Base-by-base conservation (phyloP, 1,284 basidiomycete species). In the Hemileia vastatrix region DNA sequence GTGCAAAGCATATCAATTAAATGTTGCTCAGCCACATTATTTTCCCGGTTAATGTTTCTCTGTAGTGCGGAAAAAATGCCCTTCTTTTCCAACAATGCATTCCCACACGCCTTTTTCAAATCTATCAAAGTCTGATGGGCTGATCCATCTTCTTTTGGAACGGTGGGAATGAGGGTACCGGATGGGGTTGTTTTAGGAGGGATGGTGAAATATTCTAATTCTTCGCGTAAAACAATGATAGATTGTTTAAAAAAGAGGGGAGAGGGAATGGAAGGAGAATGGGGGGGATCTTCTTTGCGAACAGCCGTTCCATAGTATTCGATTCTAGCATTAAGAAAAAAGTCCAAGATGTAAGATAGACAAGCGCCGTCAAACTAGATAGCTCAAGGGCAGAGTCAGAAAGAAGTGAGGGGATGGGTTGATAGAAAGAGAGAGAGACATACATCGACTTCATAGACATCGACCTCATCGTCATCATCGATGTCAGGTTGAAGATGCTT, bases 1-100 rank as follows among this genome's bases (percentile, higher is more conserved):
- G 97, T 96, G 79, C 95, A 98, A 60, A 99, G 82, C 94, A 99
- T 99, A 79, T 98, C 95, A 77, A 99, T 99, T 68, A 99, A 80
- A 79, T 98, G 94, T 79, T 97, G 94, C 78, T 99, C 94, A 15
- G 94, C 94, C 67, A 96, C 81, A 76, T 99, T 98, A 77, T 97
- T 97, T 80, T 97, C 94, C 81, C 95, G 95, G 80, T 95, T 95
- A 65, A 98, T 92, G 77, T 98, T 99, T 70, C 95, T 82, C 80
- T 99, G 94, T 64, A 99, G 79, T 21, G 94, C 94, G 1, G 95
- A 95, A 76, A 99, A 99, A 72, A 99, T 96, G 76, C 87, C 90
- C 71, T 83, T 83, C 76, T 90, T 88, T 65, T 88, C 86, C 73
- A 96, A 85, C 66, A 99, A 81, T 67, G 87, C 87, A 66, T 86